These are phyloP conservation scores for Lepiota venenata DNA, from an alignment of 768 basidiomycete species.

Conservation along the genomic window DNA sequence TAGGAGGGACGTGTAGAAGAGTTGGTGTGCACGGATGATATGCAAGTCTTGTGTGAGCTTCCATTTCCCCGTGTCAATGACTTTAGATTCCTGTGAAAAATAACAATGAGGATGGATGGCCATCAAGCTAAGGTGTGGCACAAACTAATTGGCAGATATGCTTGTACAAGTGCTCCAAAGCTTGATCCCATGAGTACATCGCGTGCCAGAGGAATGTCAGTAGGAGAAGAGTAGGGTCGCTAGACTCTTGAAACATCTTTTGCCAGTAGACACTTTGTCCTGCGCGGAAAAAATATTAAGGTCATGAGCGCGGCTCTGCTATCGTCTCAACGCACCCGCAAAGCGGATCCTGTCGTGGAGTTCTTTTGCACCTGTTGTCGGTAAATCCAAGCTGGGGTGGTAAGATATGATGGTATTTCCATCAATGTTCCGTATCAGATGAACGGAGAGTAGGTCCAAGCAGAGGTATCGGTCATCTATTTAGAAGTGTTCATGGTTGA, in stretches of 20 bases:
- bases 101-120: background rate
- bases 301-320: background rate
- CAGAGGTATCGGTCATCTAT: constrained; percentile 31
- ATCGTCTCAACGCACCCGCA: constrained; percentile 28
- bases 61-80: constrained; percentile 39
- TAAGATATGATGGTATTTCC: constrained; percentile 50
- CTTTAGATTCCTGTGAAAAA: constrained; percentile 41
- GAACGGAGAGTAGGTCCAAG: constrained; percentile 45
- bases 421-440: constrained; percentile 40
- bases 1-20: constrained; percentile 55
- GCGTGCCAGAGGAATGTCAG: constrained; percentile 54
- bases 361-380: constrained; percentile 37
- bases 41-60: constrained; percentile 53
- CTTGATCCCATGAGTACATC: constrained; percentile 58
- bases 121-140: background rate
- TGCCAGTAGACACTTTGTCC: constrained; percentile 45
- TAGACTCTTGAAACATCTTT: constrained; percentile 31
- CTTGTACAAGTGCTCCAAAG: constrained; percentile 46
- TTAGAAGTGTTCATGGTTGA: background rate
- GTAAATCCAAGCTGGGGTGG: constrained; percentile 36
- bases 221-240: constrained; percentile 52
- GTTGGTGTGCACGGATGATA: constrained; percentile 54
- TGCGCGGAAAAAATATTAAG: background rate
- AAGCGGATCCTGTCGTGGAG: constrained; percentile 46
- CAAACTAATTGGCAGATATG: constrained; percentile 48